These are phyloP conservation scores for Diplocarpon rosae DNA, from an alignment of 2,329 filamentous ascomycete genomes.

Conservation along the genomic window DNA sequence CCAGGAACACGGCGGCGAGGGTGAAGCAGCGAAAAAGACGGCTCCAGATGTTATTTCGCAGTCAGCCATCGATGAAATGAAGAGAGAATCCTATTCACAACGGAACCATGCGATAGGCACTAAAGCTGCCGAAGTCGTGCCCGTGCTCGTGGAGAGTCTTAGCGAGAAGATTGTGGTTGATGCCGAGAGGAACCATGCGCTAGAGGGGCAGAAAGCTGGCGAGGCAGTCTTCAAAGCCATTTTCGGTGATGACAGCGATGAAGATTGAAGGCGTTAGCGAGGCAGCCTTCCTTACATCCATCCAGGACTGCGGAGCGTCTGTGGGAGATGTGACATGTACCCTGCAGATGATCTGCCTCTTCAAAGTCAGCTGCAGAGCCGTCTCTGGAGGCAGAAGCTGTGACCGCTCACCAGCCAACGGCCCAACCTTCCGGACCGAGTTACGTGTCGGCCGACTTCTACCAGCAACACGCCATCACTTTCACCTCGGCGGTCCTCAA, in stretches of 20 bases:
- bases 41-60: slow-evolving; percentile 40
- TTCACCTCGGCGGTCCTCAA: no score
- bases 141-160: background rate
- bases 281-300: no score
- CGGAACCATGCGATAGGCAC: background rate
- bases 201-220: slow-evolving; percentile 63
- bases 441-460: no score
- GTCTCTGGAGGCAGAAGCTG: no score
- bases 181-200: slow-evolving; percentile 63
- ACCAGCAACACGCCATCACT: no score
- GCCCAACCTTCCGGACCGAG: no score
- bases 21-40: slow-evolving; percentile 16
- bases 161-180: slow-evolving; percentile 41
- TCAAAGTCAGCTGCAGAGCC: no score
- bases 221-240: slow-evolving; percentile 85
- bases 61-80: slow-evolving; percentile 42
- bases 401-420: no score
- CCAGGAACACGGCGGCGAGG: slow-evolving; percentile 28
- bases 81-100: slow-evolving; percentile 33
- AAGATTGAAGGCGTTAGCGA: no score
- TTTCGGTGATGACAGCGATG: slow-evolving; percentile 78
- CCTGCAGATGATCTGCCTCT: no score
- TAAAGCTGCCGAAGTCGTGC: background rate
- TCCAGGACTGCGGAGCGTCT: no score
- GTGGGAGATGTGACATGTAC: no score